Percentiles rank a stretch among this genome's conserved stretches.
Evolutionary conservation across 2,329 filamentous ascomycete genomes (phyloP).

Genomic region (Verticillium tricorpus): DNA sequence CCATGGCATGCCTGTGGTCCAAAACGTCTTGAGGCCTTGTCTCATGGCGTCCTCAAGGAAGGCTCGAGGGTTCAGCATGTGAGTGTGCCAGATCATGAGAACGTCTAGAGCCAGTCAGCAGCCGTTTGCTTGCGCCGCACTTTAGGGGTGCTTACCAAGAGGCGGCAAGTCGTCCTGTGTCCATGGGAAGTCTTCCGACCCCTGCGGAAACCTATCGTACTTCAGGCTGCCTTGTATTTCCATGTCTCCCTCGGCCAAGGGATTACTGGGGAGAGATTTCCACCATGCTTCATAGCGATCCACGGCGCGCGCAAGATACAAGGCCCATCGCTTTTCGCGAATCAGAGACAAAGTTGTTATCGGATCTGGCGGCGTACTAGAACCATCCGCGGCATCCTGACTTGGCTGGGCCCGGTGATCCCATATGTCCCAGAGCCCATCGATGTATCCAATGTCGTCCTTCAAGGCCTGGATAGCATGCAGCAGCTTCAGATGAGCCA

Average conservation of each 20-base stretch:
- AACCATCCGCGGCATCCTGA: slow-evolving; percentile 15
- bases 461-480: slow-evolving; percentile 63
- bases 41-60: slow-evolving; percentile 72
- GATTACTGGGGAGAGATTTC: slow-evolving; percentile 27
- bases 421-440: slow-evolving; percentile 62
- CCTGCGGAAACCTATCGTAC: slow-evolving; percentile 19
- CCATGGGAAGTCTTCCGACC: slow-evolving; percentile 26
- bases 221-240: slow-evolving; percentile 25
- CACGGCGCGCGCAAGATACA: slow-evolving; percentile 65
- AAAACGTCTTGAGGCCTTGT: slow-evolving; percentile 47
- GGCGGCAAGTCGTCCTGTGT: slow-evolving; percentile 46
- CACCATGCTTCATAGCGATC: slow-evolving; percentile 68
- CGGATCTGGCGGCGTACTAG: slow-evolving; percentile 14
- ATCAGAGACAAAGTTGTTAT: slow-evolving; percentile 43
- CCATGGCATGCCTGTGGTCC: slow-evolving; percentile 66
- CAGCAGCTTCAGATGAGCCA: slow-evolving; percentile 71
- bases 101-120: slow-evolving; percentile 48
- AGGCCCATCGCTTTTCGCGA: slow-evolving; percentile 68
- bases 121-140: slow-evolving; percentile 22
- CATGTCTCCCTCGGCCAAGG: slow-evolving; percentile 22
- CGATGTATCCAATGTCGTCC: slow-evolving; percentile 59
- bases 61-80: slow-evolving; percentile 71
- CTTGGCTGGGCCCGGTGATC: slow-evolving; percentile 35
- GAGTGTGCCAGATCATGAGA: slow-evolving; percentile 75
- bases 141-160: slow-evolving; percentile 32